Evolutionary conservation across 1,139 yeast species (phyloP).

Genomic region (Meyerozyma elateridarum): DNA sequence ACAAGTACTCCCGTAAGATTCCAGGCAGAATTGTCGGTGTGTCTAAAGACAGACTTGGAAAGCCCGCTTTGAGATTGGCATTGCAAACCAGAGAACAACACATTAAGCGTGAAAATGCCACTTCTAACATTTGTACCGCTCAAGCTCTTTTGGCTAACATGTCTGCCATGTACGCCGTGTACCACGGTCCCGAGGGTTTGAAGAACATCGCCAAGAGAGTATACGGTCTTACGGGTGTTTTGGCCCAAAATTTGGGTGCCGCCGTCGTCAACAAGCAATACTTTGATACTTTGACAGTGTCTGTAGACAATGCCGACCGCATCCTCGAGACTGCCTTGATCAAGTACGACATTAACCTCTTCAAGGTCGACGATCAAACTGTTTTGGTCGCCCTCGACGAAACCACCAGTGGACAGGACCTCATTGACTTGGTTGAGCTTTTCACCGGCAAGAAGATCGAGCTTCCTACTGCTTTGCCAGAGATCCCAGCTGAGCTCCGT

Average conservation of each 20-base stretch:
- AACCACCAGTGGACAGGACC: conserved; percentile 64
- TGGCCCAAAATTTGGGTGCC: conserved; percentile 54
- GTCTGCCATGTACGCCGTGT: conserved; percentile 92
- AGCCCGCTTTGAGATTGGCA: conserved; percentile 84
- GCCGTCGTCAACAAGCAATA: conserved; percentile 54
- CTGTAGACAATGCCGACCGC: conserved; percentile 51
- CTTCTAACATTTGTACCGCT: conserved; percentile 96
- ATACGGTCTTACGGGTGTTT: conserved; percentile 65
- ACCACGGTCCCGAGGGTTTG: conserved; percentile 94
- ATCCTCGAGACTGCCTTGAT: conserved; percentile 55
- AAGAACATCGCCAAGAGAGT: conserved; percentile 74
- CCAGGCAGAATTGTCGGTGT: conserved; percentile 96
- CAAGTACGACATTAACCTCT: conserved; percentile 67
- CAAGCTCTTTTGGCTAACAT: conserved; percentile 95
- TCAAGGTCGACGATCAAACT: conserved; percentile 56
- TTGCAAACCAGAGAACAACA: conserved; percentile 98
- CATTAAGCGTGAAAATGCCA: conserved; percentile 94
- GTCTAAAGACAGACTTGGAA: conserved; percentile 86
- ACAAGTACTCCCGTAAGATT: conserved; percentile 79
- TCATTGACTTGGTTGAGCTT: conserved; percentile 50
- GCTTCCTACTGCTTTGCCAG: conserved; percentile 37
- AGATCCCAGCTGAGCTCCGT: conserved; percentile 47
- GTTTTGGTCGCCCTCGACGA: conserved; percentile 84
- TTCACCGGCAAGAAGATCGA: conserved; percentile 41
- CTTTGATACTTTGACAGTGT: conserved; percentile 85